Evolutionary conservation across 140 eudicot genomes (phyloP), one percentile per base, ranked within the genome.

Genomic region (Stevia rebaudiana): DNA sequence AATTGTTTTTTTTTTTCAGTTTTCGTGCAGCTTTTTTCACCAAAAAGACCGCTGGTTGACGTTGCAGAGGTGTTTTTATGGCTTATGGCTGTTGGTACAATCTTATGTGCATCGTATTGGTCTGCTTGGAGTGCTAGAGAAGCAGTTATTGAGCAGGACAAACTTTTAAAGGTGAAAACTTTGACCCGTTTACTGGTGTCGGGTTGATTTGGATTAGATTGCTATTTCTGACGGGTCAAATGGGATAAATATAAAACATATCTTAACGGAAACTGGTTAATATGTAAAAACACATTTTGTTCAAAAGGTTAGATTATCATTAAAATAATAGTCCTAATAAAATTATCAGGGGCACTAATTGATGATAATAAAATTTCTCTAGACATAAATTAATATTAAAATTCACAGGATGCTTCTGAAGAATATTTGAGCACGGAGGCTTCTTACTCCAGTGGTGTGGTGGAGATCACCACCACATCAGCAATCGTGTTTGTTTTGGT

Each of bases 81-180:
- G 97, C 90, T 90, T 35, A 90, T 90, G 95, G 94, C 97, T 52
- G 95, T 90, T 65, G 94, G 95, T 31, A 90, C 94, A 39, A 90
- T 86, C 36, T 67, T 90, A 36, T 90, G 95, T 56, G 86, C 95
- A 61, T 90, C 97, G 49, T 90, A 90, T 66, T 90, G 97, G 97
- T 90, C 97, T 54, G 95, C 97, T 4, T 84, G 94, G 90, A 84
- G 77, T 74, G 95, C 97, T 46, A 74, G 81, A 74, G 97, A 90
- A 84, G 89, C 94, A 56, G 90, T 85, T 31, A 76, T 84, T 52
- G 95, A 90, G 78, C 88, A 80, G 59, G 97, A 90, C 71, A 86
- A 86, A 58, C 71, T 86, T 12, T 71, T 90, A 53, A 90, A 86
- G 95, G 50, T 65, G 24, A 37, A 3, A 10, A 37, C 21, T 40